Evolutionary conservation across 805 yeast genomes (phyloP).

Genomic region (Alloascoidea africana): DNA sequence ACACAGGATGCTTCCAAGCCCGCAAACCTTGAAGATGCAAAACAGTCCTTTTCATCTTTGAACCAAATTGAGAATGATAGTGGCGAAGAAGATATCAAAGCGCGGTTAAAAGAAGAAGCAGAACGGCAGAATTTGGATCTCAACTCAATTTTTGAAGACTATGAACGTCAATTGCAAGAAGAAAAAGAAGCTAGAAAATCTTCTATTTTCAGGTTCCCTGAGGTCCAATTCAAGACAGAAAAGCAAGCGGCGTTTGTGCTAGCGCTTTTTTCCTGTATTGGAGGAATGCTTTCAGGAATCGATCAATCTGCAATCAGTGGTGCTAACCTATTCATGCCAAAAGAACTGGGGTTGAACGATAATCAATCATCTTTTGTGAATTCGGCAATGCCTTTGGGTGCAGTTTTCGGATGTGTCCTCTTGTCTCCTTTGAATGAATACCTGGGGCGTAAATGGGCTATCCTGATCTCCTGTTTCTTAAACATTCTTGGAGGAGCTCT

Average conservation of each 20-base stretch:
- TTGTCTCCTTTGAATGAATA: conserved; percentile 42
- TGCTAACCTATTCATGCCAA: conserved; percentile 36
- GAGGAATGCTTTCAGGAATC: conserved; percentile 50
- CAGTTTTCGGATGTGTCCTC: conserved; percentile 44
- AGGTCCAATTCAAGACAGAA: conserved; percentile 28
- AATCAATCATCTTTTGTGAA: conserved; percentile 37
- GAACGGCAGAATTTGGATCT: too few relatives aligned
- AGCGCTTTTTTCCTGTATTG: conserved; percentile 44
- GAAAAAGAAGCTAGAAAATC: too few relatives aligned
- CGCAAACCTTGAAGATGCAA: too few relatives aligned
- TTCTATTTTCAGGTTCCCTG: too few relatives aligned
- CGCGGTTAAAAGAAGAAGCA: too few relatives aligned
- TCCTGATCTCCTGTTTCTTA: conserved; percentile 40
- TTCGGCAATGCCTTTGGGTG: conserved; percentile 56
- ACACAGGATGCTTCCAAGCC: too few relatives aligned
- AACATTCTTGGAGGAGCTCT: conserved; percentile 47
- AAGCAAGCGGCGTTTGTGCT: conserved; percentile 30
- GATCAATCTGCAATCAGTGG: conserved; percentile 58
- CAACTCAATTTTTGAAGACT: too few relatives aligned
- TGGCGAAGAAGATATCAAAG: too few relatives aligned
- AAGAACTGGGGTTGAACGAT: conserved; percentile 22
- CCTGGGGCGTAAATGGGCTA: conserved; percentile 39
- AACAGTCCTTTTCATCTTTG: too few relatives aligned
- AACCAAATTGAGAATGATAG: too few relatives aligned
- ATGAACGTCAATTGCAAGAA: too few relatives aligned